These are phyloP conservation scores for Dothideomycetes sp. DNA, from an alignment of 2,329 filamentous ascomycete genomes.

Conservation along the genomic window DNA sequence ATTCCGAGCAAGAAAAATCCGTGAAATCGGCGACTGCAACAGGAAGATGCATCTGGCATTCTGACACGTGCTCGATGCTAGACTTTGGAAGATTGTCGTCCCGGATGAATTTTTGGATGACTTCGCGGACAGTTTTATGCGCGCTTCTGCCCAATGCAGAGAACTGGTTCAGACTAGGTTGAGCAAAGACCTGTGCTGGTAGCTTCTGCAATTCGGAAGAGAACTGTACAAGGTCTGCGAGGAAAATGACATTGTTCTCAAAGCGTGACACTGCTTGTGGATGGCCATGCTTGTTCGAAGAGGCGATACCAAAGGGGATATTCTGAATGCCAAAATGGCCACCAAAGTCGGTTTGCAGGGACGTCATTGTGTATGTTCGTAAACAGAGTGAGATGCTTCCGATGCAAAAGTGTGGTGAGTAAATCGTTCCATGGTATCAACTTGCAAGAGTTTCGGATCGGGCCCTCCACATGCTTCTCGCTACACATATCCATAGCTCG, in stretches of 20 bases:
- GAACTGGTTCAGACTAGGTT: conserved; percentile 41
- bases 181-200: conserved; percentile 21
- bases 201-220: conserved; percentile 14
- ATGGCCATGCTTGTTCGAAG: conserved; percentile 27
- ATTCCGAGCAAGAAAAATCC: conserved; percentile 48
- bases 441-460: no score
- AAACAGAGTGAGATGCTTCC: background rate
- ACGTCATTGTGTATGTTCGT: conserved; percentile 5
- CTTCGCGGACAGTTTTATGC: conserved; percentile 30
- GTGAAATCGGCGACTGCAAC: conserved; percentile 48
- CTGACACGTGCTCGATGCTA: conserved; percentile 28
- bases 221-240: conserved; percentile 23
- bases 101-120: conserved; percentile 30
- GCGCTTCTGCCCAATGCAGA: conserved; percentile 36
- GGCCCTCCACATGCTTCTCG: no score
- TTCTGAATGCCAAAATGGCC: conserved; percentile 44
- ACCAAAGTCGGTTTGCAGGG: conserved; percentile 11
- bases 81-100: conserved; percentile 20
- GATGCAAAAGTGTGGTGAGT: background rate
- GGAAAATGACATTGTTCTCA: conserved; percentile 43
- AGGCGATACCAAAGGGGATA: conserved; percentile 47
- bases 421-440: no score
- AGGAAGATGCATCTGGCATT: conserved; percentile 45
- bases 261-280: conserved; percentile 44
- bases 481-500: no score